Conservation (phyloP, 306 rosid species). For the Carpinus viminea region DNA sequence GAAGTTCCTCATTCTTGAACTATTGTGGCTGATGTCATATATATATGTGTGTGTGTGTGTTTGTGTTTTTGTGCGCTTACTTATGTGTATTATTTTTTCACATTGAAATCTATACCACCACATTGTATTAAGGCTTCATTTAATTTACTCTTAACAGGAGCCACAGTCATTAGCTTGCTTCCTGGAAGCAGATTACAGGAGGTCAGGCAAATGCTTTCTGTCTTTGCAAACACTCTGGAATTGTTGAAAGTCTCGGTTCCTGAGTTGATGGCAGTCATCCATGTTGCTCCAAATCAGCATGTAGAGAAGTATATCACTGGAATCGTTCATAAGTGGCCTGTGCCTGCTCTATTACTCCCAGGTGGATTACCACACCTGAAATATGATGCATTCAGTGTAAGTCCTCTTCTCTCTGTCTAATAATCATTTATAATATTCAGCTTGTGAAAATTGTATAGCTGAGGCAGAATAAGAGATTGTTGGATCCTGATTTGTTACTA, state of each 20-base stretch:
- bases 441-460: background rate
- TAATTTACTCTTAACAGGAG: slow-evolving; percentile 52
- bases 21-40: background rate
- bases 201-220: slow-evolving; percentile 77
- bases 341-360: slow-evolving; percentile 59
- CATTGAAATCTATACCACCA: slow-evolving; percentile 9
- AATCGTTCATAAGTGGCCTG: slow-evolving; percentile 67
- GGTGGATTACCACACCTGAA: slow-evolving; percentile 63
- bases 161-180: slow-evolving; percentile 79
- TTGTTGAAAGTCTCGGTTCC: slow-evolving; percentile 54
- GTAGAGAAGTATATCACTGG: slow-evolving; percentile 54
- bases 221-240: slow-evolving; percentile 59
- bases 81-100: background rate
- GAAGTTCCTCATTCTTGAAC: background rate
- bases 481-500: background rate
- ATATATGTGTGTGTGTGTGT: background rate
- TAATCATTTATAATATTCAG: background rate
- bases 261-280: slow-evolving; percentile 58
- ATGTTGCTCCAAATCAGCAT: slow-evolving; percentile 71
- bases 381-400: slow-evolving; percentile 88
- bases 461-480: background rate
- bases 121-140: slow-evolving; percentile 24
- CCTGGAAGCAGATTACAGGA: slow-evolving; percentile 98
- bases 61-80: background rate
- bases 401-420: slow-evolving; percentile 29